Base-by-base conservation (phyloP, 2,329 filamentous ascomycete species). In the Epichloe scottii region DNA sequence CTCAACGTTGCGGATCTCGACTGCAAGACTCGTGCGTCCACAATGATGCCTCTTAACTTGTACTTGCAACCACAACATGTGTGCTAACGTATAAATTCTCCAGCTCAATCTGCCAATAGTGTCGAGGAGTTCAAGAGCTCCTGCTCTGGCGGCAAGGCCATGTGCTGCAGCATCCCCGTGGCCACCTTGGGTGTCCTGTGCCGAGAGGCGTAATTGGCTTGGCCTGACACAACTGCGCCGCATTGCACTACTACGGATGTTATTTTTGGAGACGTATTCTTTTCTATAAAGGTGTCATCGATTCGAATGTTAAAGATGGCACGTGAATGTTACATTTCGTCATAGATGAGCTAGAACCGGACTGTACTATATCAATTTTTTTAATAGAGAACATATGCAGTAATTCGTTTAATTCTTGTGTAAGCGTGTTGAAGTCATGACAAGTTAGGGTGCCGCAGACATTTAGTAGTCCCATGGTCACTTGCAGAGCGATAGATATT, bases 21-120 rank as follows among this genome's bases (percentile, higher is more conserved):
- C 37, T 56, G 55, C 50, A 15, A 38, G 10, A 3, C 1, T 19
- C 53, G 55, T 56, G 23, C 50, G 55, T 54, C 1, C 11, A 15
- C 23, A 19, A n/a, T 12, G 17, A 5, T 35, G 34, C 33, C 8
- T 19, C 26, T 26, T 15, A 33, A 34, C 43, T 33, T 43, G 11
- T 46, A 33, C 51, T 4, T 46, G 37, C 4, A 41, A n/a, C 17
- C 39, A 4, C 2, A 23, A 14, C 21, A 15, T 30, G 41, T 11
- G 21, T n/a, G 19, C 49, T 45, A 1, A 5, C 4, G 11, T 23
- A 38, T 5, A 38, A n/a, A 7, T 14, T 30, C n/a, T 14, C 14
- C 35, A 49, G 46, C 41, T 34, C 5, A 15, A 17, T 19, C 10
- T 41, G 34, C 50, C 21, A 48, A 5, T 34, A 48, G 37, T 3